A percentile compares a stretch with the other conserved stretches of the same genome.
phyloP scores from a whole-genome alignment of 805 yeast species.

The Cyberlindnera sargentensis region DNA sequence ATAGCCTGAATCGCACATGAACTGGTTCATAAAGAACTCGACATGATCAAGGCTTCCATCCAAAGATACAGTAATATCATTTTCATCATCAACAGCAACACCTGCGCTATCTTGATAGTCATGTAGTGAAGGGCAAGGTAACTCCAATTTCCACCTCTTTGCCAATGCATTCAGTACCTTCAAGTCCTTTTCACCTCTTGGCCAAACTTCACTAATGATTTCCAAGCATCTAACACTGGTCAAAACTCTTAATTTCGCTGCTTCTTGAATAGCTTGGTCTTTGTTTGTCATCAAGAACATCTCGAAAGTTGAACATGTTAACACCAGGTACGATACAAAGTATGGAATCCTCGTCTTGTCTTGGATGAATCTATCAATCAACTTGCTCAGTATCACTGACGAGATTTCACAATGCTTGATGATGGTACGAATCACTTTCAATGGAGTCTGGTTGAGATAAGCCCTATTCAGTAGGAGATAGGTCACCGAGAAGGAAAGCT shows the following conservation, averaged over 20 bases:
- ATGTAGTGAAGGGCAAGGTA: not conserved
- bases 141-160: constrained; percentile 19
- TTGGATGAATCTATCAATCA: constrained; percentile 3
- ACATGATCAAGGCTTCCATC: too few species aligned
- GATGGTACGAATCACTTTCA: constrained; percentile 20
- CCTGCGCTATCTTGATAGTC: too few species aligned
- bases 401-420: constrained; percentile 22
- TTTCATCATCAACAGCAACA: too few species aligned
- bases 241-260: constrained; percentile 16
- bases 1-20: too few species aligned
- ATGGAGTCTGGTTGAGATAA: constrained; percentile 25
- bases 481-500: constrained; percentile 25
- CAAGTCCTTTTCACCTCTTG: constrained; percentile 26
- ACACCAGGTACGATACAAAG: constrained; percentile 26
- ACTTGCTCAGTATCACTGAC: constrained; percentile 13
- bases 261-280: constrained; percentile 14
- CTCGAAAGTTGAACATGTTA: constrained; percentile 29
- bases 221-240: constrained; percentile 20
- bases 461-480: constrained; percentile 25
- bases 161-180: constrained; percentile 22
- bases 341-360: constrained; percentile 19
- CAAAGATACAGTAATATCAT: too few species aligned
- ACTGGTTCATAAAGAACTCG: too few species aligned
- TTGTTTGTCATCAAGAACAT: constrained; percentile 25
- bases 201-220: constrained; percentile 24